Percentiles rank a stretch among this genome's conserved stretches.
phyloP scores from a whole-genome alignment of 2,329 filamentous ascomycete genomes.

The Aspergillus puulaauensis region DNA sequence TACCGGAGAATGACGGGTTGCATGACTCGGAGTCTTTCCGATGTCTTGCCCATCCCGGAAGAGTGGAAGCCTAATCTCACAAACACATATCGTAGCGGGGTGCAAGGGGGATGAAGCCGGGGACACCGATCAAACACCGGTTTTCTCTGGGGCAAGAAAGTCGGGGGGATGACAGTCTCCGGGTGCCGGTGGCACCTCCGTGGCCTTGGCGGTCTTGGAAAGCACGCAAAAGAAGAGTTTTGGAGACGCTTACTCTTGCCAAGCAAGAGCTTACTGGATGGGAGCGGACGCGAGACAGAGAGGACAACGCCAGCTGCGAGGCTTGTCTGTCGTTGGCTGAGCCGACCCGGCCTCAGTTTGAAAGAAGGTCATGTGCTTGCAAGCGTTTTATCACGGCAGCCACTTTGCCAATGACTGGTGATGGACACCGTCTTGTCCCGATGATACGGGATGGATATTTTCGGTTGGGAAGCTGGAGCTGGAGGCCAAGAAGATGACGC shows the following conservation, averaged over 20 bases:
- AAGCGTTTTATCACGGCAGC: not conserved
- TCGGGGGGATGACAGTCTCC: not conserved
- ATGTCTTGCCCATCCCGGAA: not conserved
- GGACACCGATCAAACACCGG: not conserved
- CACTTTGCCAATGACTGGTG: not conserved
- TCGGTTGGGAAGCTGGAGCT: not conserved
- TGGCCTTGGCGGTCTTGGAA: not conserved
- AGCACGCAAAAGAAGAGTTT: conserved; percentile 3
- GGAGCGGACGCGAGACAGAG: not conserved
- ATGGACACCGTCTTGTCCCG: not conserved
- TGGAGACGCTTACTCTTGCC: conserved; percentile 11
- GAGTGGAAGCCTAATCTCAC: not conserved
- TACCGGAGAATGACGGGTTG: conserved; percentile 2
- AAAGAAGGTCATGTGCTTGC: not conserved
- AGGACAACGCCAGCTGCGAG: not conserved
- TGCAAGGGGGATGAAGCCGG: not conserved
- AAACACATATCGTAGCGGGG: not conserved
- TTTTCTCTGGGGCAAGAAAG: not conserved
- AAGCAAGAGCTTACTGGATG: not conserved
- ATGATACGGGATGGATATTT: not conserved
- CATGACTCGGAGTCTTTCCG: conserved; percentile 1
- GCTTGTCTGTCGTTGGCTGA: conserved; percentile 4
- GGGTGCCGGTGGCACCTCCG: not conserved
- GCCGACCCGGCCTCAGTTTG: not conserved
- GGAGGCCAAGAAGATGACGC: not conserved